Base-by-base conservation (phyloP, 192 early-diverging fungal genomes). In the Lunasporangiospora selenospora region DNA sequence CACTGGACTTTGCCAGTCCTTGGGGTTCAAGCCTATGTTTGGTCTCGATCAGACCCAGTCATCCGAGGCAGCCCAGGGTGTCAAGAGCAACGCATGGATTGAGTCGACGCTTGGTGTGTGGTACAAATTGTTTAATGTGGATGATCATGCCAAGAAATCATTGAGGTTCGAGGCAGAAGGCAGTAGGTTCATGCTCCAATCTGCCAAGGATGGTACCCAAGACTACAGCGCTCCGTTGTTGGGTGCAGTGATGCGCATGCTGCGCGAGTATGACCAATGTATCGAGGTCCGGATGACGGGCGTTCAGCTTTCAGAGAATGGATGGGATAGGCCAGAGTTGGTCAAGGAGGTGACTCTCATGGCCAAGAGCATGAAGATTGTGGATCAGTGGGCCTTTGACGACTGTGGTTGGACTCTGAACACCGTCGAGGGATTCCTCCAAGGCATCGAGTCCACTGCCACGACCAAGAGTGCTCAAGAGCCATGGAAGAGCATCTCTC, bases 361-460 rank as follows among this genome's bases (percentile, higher is more conserved):
- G 69, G 48, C 47, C 12, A n/a, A 43, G n/a, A 61, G 58, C 42
- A 73, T 73, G 69, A 63, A 53, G 27, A 34, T 53, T 15, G 54
- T 73, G 46, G 55, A 63, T 16, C 47, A 55, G 15, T 73, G 69
- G 69, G 63, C 62, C 55, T 73, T 73, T 73, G 69, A 53, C 11
- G 41, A 52, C 11, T 73, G 69, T 19, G 60, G 61, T 27, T 73
- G 69, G 69, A 44, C 46, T 12, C 43, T 55, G 6, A 37, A 46
- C 19, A 73, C 60, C 11, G 50, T 53, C 24, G 8, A 53, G 18
- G 69, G 69, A 1, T 63, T 73, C 36, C 18, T 73, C 47, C 15
- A 41, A 4, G 69, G 69, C 39, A 43, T 73, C 34, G 44, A 36
- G 1, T 15, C 4, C 3, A 37, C 44, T 15, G 33, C 16, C 7